A percentile compares a stretch with the other conserved stretches of the same genome.
Conservation (phyloP, 2,329 filamentous ascomycete species). For the Cladosporium sp. region DNA sequence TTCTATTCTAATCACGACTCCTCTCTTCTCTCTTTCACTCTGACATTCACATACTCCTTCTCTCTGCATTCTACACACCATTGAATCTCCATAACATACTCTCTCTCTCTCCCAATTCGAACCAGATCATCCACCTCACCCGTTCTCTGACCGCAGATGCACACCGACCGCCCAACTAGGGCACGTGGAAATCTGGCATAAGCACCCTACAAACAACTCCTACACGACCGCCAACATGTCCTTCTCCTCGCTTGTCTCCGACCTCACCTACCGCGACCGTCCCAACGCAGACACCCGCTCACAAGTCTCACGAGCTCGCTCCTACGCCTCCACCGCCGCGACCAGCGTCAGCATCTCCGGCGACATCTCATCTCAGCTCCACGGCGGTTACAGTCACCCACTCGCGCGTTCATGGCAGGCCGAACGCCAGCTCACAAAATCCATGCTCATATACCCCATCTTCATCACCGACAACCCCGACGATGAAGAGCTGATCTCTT, state of each 20-base stretch:
- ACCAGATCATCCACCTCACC: too few relatives aligned
- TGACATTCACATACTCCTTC: background rate
- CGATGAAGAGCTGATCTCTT: constrained; percentile 85
- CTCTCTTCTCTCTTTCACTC: background rate
- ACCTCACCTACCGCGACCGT: constrained; percentile 47
- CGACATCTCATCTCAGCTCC: constrained; percentile 49
- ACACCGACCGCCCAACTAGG: background rate
- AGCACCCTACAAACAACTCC: background rate
- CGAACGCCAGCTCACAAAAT: constrained; percentile 54
- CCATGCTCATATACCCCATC: constrained; percentile 97
- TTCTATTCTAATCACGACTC: background rate
- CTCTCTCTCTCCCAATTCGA: background rate
- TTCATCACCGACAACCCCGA: constrained; percentile 95
- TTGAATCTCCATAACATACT: background rate
- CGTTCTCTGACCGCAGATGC: background rate
- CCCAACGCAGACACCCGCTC: constrained; percentile 44
- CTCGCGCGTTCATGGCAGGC: constrained; percentile 50
- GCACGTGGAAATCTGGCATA: background rate
- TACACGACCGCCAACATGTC: constrained; percentile 37
- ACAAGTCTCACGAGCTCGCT: constrained; percentile 43
- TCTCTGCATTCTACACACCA: background rate
- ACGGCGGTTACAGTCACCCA: constrained; percentile 50
- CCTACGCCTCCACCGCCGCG: constrained; percentile 49
- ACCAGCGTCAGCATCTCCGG: constrained; percentile 50
- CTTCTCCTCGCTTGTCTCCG: constrained; percentile 50